phyloP scores from a whole-genome alignment of 2,329 filamentous ascomycete genomes.

The Cladosporium colombiae region DNA sequence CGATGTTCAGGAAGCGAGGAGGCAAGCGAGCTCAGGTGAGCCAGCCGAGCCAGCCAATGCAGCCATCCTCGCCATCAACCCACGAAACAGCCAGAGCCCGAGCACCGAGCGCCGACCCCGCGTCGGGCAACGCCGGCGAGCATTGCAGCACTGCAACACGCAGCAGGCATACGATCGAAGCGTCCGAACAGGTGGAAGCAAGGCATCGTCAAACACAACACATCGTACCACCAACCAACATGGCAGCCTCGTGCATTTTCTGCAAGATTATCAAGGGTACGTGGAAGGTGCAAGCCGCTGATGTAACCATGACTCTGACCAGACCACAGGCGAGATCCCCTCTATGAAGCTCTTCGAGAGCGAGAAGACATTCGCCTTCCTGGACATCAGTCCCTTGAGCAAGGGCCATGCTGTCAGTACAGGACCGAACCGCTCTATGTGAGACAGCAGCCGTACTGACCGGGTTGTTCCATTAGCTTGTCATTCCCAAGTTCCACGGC shows the following conservation, averaged over 20 bases:
- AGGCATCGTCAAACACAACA: neutral
- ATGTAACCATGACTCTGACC: constrained; percentile 7
- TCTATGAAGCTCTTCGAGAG: constrained; percentile 95
- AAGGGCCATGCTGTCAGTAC: constrained; percentile 79
- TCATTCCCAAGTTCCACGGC: constrained; percentile 94
- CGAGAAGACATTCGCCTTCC: constrained; percentile 89
- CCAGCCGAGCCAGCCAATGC: neutral
- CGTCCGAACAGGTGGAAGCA: neutral
- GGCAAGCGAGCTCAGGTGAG: neutral
- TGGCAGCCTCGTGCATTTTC: constrained; percentile 77
- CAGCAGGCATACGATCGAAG: neutral
- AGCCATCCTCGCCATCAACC: no score
- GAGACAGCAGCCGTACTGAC: constrained; percentile 11
- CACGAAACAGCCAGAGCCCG: neutral
- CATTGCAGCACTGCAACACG: neutral
- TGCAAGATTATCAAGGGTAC: constrained; percentile 96
- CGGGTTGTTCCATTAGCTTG: constrained; percentile 61
- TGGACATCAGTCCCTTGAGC: constrained; percentile 90
- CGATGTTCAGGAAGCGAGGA: constrained; percentile 8
- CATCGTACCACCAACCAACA: constrained; percentile 20
- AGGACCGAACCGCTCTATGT: neutral
- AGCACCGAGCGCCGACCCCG: neutral
- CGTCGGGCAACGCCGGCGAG: neutral
- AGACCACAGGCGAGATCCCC: constrained; percentile 78
- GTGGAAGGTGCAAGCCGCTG: constrained; percentile 13